Base-by-base conservation (phyloP, 306 rosid genomes). In the Vigna radiata region DNA sequence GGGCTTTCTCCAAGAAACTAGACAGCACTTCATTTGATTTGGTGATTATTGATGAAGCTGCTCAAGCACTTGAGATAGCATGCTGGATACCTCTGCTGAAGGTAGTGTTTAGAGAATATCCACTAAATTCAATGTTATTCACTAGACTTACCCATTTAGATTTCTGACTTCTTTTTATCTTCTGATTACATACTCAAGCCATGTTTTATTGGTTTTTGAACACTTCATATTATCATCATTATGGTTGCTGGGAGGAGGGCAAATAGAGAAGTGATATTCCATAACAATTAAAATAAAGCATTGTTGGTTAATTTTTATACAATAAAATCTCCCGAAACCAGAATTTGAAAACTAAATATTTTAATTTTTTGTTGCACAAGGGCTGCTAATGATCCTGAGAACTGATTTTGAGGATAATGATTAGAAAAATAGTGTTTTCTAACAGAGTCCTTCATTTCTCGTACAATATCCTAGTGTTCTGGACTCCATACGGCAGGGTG, bases 31-130 rank as follows among this genome's bases (percentile, higher is more conserved):
- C 99, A 79, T 95, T 92, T 86, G 97, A 95, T 85, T 85, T 95
- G 88, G 97, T 95, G 36, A 95, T 95, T 54, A 95, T 95, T 77
- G 97, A 92, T 64, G 99, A 95, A 89, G 97, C 99, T 82, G 99
- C 99, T 77, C 97, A 90, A 89, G 99, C 99, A 59, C 99, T 95
- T 81, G 99, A 95, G 88, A 86, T 95, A 56, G 94, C 97, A 67
- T 95, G 99, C 83, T 92, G 97, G 99, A 88, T 95, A 73, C 92
- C 97, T 58, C 69, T 92, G 39, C 86, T 95, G 73, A 95, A 95
- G 97, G 99, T 95, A 86, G 83, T 86, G 74, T 23, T 75, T 19
- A n/a, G 33, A 46, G 76, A 70, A 65, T 59, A 72, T 6, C 53
- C 79, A 44, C 65, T 84, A 21, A 59, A 13, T 50, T 64, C 63